Base-by-base conservation (phyloP, 805 yeast species). In the Middelhovenomyces tepae region DNA sequence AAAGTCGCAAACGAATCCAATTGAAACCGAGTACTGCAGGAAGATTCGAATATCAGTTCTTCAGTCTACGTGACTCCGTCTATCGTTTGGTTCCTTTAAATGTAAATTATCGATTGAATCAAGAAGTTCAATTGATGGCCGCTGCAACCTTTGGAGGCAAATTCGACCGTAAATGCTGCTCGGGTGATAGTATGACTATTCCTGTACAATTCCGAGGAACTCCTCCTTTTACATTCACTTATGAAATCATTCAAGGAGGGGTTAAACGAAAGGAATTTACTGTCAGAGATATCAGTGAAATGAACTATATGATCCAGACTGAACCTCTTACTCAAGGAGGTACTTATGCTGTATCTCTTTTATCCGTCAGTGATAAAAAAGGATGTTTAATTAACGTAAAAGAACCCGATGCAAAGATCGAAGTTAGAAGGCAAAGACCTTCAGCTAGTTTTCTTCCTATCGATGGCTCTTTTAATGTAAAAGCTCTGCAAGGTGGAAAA, bases 1-100 rank as follows among this genome's bases (percentile, higher is more conserved):
- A 26, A 15, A 65, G 71, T 7, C 62, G 76, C 40, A 64, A 65
- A 37, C 69, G 73, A 39, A 74, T 81, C 46, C 65, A 70, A 31
- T 86, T 81, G 56, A 72, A 71, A 39, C 97, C 99, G 3, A 68
- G 74, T 2, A 62, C 67, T 2, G 94, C 85, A 45, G 98, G 98
- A 1, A 71, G 70, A 18, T 91, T 81, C 52, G 75, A 75, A 19
- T 78, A 89, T 35, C 75, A 73, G 18, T 83, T 91, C 56, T 62
- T 70, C 22, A 60, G 68, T 8, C 51, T 86, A 17, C 67, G 70
- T 22, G 94, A 85, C 48, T 69, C 71, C 38, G 67, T 82, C 33
- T 75, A 81, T 50, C 62, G 65, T 16, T 60, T 43, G 7, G 28
- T 39, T 5, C 35, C 36, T 7, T 47, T 59, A 9, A 36, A 36